These are phyloP conservation scores for Stenocarpella maydis DNA, from an alignment of 2,329 filamentous ascomycete species.

Conservation along the genomic window DNA sequence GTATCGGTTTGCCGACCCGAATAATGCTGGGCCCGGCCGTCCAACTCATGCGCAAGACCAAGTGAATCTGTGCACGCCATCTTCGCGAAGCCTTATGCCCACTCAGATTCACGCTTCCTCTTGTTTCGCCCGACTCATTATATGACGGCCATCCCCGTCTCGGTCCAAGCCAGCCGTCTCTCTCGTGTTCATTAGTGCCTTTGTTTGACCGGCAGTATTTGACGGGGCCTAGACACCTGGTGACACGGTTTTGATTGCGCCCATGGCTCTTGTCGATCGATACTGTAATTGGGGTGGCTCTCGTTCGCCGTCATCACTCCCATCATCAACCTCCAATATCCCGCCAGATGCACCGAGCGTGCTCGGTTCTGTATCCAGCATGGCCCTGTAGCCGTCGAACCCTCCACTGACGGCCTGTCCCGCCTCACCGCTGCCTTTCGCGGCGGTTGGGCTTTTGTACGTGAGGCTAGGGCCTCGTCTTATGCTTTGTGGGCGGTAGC, in stretches of 20 bases:
- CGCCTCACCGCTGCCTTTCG: not conserved
- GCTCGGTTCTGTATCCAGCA: constrained; percentile 25
- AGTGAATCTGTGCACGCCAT: not conserved
- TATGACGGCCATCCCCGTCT: not conserved
- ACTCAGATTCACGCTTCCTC: not conserved
- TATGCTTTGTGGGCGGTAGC: constrained; percentile 62
- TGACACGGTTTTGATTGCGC: constrained; percentile 30
- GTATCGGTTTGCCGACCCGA: not conserved
- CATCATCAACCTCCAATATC: constrained; percentile 52
- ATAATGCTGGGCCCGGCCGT: not conserved
- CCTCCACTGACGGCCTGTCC: not conserved
- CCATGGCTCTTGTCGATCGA: constrained; percentile 50
- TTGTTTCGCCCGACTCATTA: not conserved
- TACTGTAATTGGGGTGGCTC: constrained; percentile 50
- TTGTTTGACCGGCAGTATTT: not conserved
- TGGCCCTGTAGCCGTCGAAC: constrained; percentile 3
- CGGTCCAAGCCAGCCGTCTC: not conserved
- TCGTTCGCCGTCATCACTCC: constrained; percentile 47
- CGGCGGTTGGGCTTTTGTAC: constrained; percentile 38
- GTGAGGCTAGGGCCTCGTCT: constrained; percentile 50
- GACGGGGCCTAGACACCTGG: not conserved
- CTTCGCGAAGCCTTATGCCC: not conserved
- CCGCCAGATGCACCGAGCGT: constrained; percentile 2
- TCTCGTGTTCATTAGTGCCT: not conserved
- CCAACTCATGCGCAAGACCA: not conserved